A percentile compares a stretch with the other conserved stretches of the same genome.
phyloP scores from a whole-genome alignment of 495 filamentous ascomycete genomes.

The Hyaloscypha hepaticicola region DNA sequence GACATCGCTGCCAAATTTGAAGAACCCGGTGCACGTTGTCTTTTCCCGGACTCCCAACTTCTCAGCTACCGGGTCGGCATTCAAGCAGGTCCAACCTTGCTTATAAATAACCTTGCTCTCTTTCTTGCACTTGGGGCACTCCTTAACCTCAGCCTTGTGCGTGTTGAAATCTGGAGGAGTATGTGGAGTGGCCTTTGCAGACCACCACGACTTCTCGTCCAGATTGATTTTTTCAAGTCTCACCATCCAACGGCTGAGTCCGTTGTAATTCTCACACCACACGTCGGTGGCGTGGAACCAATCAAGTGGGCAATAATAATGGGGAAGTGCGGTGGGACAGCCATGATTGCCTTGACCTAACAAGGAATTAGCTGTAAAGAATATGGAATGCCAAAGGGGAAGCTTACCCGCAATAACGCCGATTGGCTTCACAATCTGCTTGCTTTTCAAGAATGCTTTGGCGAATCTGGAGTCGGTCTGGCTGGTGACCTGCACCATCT shows the following conservation, averaged over 20 bases:
- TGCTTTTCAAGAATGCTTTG: constrained; percentile 40
- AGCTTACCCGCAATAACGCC: constrained; percentile 58
- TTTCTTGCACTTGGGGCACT: constrained; percentile 30
- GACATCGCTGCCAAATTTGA: constrained; percentile 41
- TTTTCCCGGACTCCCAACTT: constrained; percentile 26
- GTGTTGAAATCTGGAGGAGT: background rate
- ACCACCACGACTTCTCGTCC: constrained; percentile 67
- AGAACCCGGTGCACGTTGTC: constrained; percentile 55
- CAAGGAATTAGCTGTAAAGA: constrained; percentile 18
- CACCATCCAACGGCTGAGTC: constrained; percentile 51
- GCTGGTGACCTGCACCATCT: constrained; percentile 43
- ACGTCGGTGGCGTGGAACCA: constrained; percentile 70
- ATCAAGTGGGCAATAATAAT: constrained; percentile 70
- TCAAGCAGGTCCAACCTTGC: constrained; percentile 69
- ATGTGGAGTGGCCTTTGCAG: constrained; percentile 36
- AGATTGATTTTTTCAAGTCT: constrained; percentile 72
- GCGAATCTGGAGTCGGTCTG: constrained; percentile 40
- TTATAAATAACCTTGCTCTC: constrained; percentile 41
- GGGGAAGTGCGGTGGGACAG: constrained; percentile 53
- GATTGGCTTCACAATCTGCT: constrained; percentile 42
- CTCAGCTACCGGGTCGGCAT: background rate
- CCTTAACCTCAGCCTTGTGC: background rate
- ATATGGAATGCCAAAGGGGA: background rate
- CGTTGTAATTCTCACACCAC: constrained; percentile 61
- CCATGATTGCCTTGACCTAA: constrained; percentile 53